Conservation (phyloP, 2,329 filamentous ascomycete species). For the Cadophora sp. region DNA sequence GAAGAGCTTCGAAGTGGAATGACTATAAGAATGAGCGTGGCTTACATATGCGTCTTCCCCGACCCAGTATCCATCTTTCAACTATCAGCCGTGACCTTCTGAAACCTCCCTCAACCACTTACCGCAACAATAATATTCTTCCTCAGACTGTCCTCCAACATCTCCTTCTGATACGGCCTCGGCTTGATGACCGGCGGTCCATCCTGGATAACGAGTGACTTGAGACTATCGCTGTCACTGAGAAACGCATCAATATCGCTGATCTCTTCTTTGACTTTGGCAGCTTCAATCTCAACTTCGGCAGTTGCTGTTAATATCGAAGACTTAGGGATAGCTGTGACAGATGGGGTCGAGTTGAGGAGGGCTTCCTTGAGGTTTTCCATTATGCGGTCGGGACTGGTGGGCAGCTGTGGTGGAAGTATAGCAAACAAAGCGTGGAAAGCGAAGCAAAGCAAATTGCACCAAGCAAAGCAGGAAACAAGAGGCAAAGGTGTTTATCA, state of each 20-base stretch:
- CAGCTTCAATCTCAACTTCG: not conserved
- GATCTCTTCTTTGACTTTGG: not conserved
- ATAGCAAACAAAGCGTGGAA: not conserved
- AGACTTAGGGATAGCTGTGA: not conserved
- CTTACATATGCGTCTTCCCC: conserved; percentile 80
- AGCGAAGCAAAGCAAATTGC: not conserved
- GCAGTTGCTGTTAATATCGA: not conserved
- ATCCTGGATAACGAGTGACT: conserved; percentile 17
- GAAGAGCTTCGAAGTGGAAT: not conserved
- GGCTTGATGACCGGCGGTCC: conserved; percentile 33
- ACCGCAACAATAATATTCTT: conserved; percentile 77
- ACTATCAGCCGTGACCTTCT: not conserved
- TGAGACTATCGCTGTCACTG: conserved; percentile 18
- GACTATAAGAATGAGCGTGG: conserved; percentile 17
- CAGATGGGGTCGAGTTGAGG: not conserved
- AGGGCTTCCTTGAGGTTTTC: conserved; percentile 2
- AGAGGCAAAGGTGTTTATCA: not conserved
- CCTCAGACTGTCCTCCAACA: conserved; percentile 73
- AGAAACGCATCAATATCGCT: conserved; percentile 17
- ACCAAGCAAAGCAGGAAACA: conserved; percentile 1
- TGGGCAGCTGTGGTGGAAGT: not conserved
- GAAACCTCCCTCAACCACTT: conserved; percentile 27
- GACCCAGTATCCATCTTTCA: conserved; percentile 81
- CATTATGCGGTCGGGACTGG: not conserved
- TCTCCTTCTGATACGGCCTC: conserved; percentile 71